Conservation (phyloP, 257 asterid species). For the Craterostigma plantagineum region DNA sequence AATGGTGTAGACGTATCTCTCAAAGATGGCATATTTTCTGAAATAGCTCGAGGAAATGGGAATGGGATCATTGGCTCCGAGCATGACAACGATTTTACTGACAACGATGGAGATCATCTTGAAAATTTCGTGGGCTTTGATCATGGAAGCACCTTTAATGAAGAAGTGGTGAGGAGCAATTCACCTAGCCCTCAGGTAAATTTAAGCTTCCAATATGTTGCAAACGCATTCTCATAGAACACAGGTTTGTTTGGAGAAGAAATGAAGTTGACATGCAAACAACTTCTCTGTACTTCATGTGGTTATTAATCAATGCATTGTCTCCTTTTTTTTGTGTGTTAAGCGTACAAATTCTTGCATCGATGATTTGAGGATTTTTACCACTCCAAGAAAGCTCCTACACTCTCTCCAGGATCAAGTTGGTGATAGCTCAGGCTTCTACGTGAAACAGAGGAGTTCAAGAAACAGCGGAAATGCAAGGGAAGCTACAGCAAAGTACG, state of each 20-base stretch:
- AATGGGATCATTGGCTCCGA: slow-evolving; percentile 21
- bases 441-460: too few relatives aligned
- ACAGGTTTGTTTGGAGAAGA: neutral
- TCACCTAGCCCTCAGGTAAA: slow-evolving; percentile 71
- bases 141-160: too few relatives aligned
- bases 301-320: slow-evolving; percentile 10
- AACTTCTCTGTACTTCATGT: too few relatives aligned
- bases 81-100: slow-evolving; percentile 16
- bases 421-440: slow-evolving; percentile 17
- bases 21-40: slow-evolving; percentile 70
- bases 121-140: slow-evolving; percentile 50
- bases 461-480: too few relatives aligned
- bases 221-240: too few relatives aligned
- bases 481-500: too few relatives aligned
- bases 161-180: slow-evolving; percentile 21
- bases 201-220: too few relatives aligned
- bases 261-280: slow-evolving; percentile 1
- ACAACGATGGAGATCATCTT: slow-evolving; percentile 15
- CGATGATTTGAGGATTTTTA: slow-evolving; percentile 52
- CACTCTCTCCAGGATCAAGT: slow-evolving; percentile 67
- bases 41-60: slow-evolving; percentile 6
- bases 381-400: slow-evolving; percentile 77
- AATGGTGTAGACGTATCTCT: slow-evolving; percentile 58
- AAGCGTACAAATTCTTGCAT: slow-evolving; percentile 52
- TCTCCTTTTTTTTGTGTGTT: slow-evolving; percentile 11